Evolutionary conservation across 2,329 filamentous ascomycete genomes (phyloP), one percentile per base, ranked within the genome.

Genomic region (Trichoderma oligosporum): DNA sequence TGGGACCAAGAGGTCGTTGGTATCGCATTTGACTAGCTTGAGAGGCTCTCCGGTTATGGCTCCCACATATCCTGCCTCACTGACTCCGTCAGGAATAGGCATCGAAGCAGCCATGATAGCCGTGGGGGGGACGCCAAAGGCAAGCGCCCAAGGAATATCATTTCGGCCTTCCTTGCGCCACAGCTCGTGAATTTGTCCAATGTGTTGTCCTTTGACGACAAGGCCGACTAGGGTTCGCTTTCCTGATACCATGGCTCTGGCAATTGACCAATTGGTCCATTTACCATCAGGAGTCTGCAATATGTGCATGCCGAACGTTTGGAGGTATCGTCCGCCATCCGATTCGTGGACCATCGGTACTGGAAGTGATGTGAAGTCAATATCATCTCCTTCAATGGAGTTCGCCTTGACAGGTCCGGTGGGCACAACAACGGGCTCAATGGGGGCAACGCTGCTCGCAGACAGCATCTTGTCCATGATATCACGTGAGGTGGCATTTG

Each of bases 1-100:
- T 0, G 79, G 79, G 1, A 82, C 77, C 3, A 70, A 63, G 0
- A 82, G 63, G 22, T 74, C 69, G 56, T 77, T 82, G 0, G 73
- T 77, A n/a, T 81, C 78, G 55, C 78, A 81, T 61, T 80, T 81
- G 33, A 78, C 74, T 0, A 82, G 61, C 29, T 81, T 74, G 5
- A 81, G 56, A 0, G 78, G 67, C 0, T 64, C 58, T 2, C 78
- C 78, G 1, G 70, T 70, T 53, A 82, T 67, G 0, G 77, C 72
- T 1, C 78, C 78, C 5, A 80, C 69, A 52, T 80, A 82, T 1
- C 70, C 76, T 3, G 72, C 73, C 63, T 82, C 79, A 0, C 72
- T 74, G 0, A 80, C 67, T 0, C 77, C 76, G 16, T 76, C 74
- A 0, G 78, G 78, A n/a, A 79, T 65, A 0, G 78, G 78, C 75